Conservation (phyloP, 2,329 filamentous ascomycete genomes). For the Grosmannia clavigera region DNA sequence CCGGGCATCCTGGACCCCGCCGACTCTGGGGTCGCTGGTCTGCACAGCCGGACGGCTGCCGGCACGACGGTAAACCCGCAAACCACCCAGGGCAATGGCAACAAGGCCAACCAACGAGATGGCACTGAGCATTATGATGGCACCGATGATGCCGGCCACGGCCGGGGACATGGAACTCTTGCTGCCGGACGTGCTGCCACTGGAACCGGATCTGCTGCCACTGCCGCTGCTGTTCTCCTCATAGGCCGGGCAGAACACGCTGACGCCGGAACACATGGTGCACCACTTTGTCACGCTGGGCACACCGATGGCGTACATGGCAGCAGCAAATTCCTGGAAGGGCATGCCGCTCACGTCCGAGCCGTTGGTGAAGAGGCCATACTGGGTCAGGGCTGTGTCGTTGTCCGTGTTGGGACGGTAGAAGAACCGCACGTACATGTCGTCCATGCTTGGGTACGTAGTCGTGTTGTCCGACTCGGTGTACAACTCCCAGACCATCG, state of each 20-base stretch:
- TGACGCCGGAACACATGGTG: slow-evolving; percentile 23
- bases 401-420: slow-evolving; percentile 37
- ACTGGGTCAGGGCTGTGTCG: slow-evolving; percentile 21
- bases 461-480: slow-evolving; percentile 10
- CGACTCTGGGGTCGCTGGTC: background rate
- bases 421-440: slow-evolving; percentile 42
- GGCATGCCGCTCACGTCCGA: slow-evolving; percentile 21
- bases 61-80: slow-evolving; percentile 17
- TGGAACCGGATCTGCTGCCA: background rate
- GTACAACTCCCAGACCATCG: slow-evolving; percentile 61
- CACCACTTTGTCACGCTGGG: slow-evolving; percentile 29
- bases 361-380: slow-evolving; percentile 28
- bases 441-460: slow-evolving; percentile 19
- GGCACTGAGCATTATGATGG: slow-evolving; percentile 24
- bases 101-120: slow-evolving; percentile 15
- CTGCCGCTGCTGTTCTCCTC: slow-evolving; percentile 1
- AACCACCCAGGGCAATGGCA: slow-evolving; percentile 11
- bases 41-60: too few relatives aligned
- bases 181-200: background rate
- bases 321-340: slow-evolving; percentile 25
- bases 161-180: slow-evolving; percentile 20
- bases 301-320: slow-evolving; percentile 24
- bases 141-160: slow-evolving; percentile 35
- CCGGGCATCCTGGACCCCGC: background rate
- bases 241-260: slow-evolving; percentile 25